Conservation (phyloP, 1,284 basidiomycete species). For the Trichosporon inkin region DNA sequence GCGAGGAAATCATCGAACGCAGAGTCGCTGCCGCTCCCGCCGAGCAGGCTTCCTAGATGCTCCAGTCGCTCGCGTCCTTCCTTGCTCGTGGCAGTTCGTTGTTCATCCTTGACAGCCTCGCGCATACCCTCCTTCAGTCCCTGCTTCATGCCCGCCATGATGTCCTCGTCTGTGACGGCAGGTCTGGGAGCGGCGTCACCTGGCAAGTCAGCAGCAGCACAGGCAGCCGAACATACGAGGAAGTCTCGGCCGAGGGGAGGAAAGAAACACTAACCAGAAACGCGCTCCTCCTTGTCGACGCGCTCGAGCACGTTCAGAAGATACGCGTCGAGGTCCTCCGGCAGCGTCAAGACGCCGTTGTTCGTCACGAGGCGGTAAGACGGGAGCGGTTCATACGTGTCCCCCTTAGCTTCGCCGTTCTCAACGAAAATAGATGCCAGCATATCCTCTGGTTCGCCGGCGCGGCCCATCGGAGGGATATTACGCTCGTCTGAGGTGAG, state of each 20-base stretch:
- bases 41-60: neutral
- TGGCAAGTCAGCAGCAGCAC: neutral
- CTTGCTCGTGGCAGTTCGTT: neutral
- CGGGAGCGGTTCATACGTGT: slow-evolving; percentile 45
- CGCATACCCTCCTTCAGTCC: too few species aligned
- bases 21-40: neutral
- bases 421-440: slow-evolving; percentile 48
- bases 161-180: too few species aligned
- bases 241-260: neutral
- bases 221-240: neutral
- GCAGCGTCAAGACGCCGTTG: slow-evolving; percentile 42
- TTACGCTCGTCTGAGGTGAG: slow-evolving; percentile 45
- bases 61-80: neutral
- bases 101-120: neutral
- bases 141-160: too few species aligned
- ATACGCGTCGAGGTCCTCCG: slow-evolving; percentile 42
- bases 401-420: slow-evolving; percentile 43
- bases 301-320: slow-evolving; percentile 33
- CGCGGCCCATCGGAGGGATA: slow-evolving; percentile 46
- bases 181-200: too few species aligned
- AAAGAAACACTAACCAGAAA: too few species aligned
- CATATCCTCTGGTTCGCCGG: slow-evolving; percentile 50
- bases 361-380: slow-evolving; percentile 45
- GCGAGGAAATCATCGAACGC: slow-evolving; percentile 2
- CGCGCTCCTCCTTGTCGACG: slow-evolving; percentile 32